phyloP scores from a whole-genome alignment of 1,284 basidiomycete genomes.

The Moniliella sp. region DNA sequence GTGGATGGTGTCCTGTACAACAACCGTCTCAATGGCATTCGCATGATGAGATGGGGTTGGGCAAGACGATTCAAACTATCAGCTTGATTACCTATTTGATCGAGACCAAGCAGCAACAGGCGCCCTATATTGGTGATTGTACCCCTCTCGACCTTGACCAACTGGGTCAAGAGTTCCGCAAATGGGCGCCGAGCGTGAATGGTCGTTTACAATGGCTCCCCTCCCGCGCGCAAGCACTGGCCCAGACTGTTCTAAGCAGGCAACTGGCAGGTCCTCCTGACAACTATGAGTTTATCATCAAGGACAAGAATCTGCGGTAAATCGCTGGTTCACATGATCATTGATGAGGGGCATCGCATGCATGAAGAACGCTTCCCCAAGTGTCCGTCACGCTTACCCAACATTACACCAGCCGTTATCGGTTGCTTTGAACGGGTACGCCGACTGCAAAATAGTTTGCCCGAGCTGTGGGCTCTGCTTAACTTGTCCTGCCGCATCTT shows the following conservation, averaged over 20 bases:
- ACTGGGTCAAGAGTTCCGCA: slow-evolving; percentile 33
- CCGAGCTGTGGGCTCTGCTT: slow-evolving; percentile 88
- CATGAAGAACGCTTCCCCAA: slow-evolving; percentile 95
- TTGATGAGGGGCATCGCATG: slow-evolving; percentile 51
- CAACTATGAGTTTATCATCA: slow-evolving; percentile 33
- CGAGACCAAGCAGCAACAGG: slow-evolving; percentile 30
- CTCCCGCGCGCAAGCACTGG: slow-evolving; percentile 25
- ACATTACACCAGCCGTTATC: slow-evolving; percentile 76
- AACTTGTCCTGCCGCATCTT: slow-evolving; percentile 98
- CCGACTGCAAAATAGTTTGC: slow-evolving; percentile 91
- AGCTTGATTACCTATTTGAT: slow-evolving; percentile 33
- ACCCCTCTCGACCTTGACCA: slow-evolving; percentile 30
- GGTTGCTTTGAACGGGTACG: slow-evolving; percentile 88
- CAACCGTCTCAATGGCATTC: slow-evolving; percentile 31
- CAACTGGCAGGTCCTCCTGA: slow-evolving; percentile 30
- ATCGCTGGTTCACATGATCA: slow-evolving; percentile 50
- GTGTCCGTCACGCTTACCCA: slow-evolving; percentile 75
- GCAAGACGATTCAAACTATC: slow-evolving; percentile 33
- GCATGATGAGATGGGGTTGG: slow-evolving; percentile 34
- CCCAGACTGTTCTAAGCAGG: slow-evolving; percentile 17
- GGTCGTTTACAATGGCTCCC: slow-evolving; percentile 31
- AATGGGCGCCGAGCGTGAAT: slow-evolving; percentile 30
- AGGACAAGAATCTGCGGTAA: slow-evolving; percentile 42
- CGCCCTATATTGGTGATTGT: slow-evolving; percentile 31
- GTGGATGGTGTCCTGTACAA: slow-evolving; percentile 35